Percentiles rank a stretch among this genome's conserved stretches.
phyloP scores from a whole-genome alignment of 169 alveolate genomes.

The Sarcocystis neurona region DNA sequence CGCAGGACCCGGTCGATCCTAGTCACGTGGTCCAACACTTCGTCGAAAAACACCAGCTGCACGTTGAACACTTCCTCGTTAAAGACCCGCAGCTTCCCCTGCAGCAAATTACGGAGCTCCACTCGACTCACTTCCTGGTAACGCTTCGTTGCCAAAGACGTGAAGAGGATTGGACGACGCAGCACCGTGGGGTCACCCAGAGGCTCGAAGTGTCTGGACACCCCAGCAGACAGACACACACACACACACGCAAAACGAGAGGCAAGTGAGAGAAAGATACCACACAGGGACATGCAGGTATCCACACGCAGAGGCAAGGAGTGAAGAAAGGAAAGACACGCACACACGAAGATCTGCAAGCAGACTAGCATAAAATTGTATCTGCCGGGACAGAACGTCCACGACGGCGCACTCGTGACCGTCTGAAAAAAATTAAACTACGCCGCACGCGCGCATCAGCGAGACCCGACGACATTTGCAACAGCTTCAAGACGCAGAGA shows the following conservation, averaged over 20 bases:
- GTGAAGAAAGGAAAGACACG: not conserved
- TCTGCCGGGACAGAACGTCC: too few species aligned
- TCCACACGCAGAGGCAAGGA: not conserved
- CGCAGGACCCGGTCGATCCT: conserved; percentile 96
- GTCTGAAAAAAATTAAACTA: too few species aligned
- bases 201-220: conserved; percentile 59
- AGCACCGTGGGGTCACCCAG: conserved; percentile 45
- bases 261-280: not conserved
- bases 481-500: too few species aligned
- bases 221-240: conserved; percentile 5
- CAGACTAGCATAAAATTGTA: too few species aligned
- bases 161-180: conserved; percentile 59
- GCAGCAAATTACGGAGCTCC: conserved; percentile 55
- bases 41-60: conserved; percentile 93
- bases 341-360: not conserved
- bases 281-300: not conserved
- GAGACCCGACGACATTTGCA: too few species aligned
- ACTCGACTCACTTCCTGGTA: conserved; percentile 55
- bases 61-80: conserved; percentile 95
- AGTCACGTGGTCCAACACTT: conserved; percentile 94
- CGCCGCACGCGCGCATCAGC: too few species aligned
- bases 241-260: not conserved
- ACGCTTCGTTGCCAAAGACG: conserved; percentile 53
- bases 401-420: too few species aligned
- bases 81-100: conserved; percentile 84